Percentiles rank a stretch among this genome's conserved stretches.
phyloP scores from a whole-genome alignment of 2,329 filamentous ascomycete species.

The Claviceps pusilla region DNA sequence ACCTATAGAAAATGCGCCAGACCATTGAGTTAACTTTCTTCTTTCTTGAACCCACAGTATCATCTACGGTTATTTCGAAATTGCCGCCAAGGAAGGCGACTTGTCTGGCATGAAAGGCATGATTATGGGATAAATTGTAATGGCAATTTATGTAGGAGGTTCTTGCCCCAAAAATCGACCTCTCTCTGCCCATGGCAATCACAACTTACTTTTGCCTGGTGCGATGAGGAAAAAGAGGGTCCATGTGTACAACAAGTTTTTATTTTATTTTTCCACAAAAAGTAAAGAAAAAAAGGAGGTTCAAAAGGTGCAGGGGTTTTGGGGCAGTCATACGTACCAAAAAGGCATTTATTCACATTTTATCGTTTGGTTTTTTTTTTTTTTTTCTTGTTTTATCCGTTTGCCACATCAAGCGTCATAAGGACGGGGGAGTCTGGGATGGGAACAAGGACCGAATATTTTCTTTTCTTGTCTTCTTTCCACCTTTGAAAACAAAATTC shows the following conservation, averaged over 20 bases:
- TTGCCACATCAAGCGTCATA: neutral
- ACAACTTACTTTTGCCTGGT: neutral
- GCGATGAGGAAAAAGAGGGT: neutral
- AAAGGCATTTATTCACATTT: constrained; percentile 1
- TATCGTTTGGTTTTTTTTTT: neutral
- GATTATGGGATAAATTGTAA: constrained; percentile 46
- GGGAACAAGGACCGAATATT: neutral
- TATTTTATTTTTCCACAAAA: neutral
- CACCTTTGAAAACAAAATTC: neutral
- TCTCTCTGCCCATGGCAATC: neutral
- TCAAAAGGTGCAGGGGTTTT: neutral
- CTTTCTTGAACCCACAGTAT: constrained; percentile 42
- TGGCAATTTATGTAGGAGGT: neutral
- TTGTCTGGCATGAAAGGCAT: constrained; percentile 67
- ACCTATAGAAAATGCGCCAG: too few species aligned
- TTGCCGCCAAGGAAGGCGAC: constrained; percentile 96
- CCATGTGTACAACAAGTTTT: constrained; percentile 5
- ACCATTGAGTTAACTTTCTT: neutral
- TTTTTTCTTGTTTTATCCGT: neutral
- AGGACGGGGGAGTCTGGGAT: neutral
- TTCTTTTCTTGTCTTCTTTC: neutral
- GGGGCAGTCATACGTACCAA: neutral
- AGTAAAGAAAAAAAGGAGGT: neutral
- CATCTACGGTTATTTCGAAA: constrained; percentile 99
- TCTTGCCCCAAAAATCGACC: neutral